Base-by-base conservation (phyloP, 2,329 filamentous ascomycete genomes). In the Clarireedia paspali region DNA sequence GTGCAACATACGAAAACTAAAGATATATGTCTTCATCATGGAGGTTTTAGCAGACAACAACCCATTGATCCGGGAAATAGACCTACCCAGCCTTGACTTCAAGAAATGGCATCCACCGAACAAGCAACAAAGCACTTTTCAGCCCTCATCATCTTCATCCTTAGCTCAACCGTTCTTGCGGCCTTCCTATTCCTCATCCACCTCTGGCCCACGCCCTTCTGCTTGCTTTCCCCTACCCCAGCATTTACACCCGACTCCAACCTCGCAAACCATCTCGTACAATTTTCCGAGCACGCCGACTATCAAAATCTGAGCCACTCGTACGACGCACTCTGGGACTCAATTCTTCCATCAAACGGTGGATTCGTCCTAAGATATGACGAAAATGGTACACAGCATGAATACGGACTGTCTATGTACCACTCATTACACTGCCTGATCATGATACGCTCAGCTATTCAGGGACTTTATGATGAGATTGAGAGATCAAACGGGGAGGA, bases 241-340 rank as follows among this genome's bases (percentile, higher is more conserved):
- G 5, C n/a, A 38, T 2, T 15, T n/a, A 42, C 14, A 6, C 7
- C 10, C n/a, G 26, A 27, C 15, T n/a, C 26, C n/a, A 5, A 15
- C 20, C 15, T 12, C 36, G 3, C 38, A 39, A 15, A 34, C 36
- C 26, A 47, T 23, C 10, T n/a, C 1, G 14, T 46, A 2, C 4
- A 45, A 0, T 56, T 56, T 1, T 27, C 47, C n/a, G 53, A 56
- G n/a, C 53, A 56, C 7, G 10, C 10, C 3, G 14, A 15, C 2
- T 56, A 56, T 34, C 24, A 56, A 17, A 56, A 56, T 39, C 17
- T 56, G 5, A 50, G 45, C 10, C 53, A 52, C 15, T 20, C 26
- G 7, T 38, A 45, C 1, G 53, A 56, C 14, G 26, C 27, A 6
- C 39, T 51, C 0, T 56, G 53, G 53, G 17, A 44, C 24, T 26